Base-by-base conservation (phyloP, 441 rosid genomes). In the Populus trichocarpa region DNA sequence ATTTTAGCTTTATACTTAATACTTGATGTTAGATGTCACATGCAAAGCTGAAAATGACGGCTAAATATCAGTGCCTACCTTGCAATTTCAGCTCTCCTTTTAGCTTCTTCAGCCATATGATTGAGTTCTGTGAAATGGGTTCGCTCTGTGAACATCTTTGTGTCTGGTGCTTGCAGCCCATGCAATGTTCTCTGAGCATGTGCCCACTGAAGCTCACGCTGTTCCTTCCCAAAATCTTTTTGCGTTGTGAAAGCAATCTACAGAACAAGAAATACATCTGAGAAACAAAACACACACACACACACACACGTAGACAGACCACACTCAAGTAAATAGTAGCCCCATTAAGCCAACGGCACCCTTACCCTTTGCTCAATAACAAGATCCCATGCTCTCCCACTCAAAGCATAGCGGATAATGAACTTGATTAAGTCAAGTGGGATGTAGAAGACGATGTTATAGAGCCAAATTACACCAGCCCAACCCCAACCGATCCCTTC, bases 401-500 rank as follows among this genome's bases (percentile, higher is more conserved):
- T 96, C 77, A 94, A 85, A 35, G 93, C 95, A 81, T 96, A 96
- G n/a, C 99, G 94, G 26, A 88, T 89, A 77, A 94, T 79, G 92
- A 96, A 96, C 91, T 94, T 96, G 78, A 96, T 84, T 75, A 92
- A 69, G 79, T 96, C 99, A 23, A 96, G 97, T 16, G 99, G 98
- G 80, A 96, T 72, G 79, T 96, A 96, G 88, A 88, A 86, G 71
- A 94, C 81, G 74, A 96, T 78, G 81, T 94, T 96, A 73, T 93
- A 96, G 33, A 96, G 96, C 99, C 99, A 96, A 73, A 96, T 89
- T 70, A 96, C 98, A 23, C 98, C 97, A 8, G 99, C 98, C 98
- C 99, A 96, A 67, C 97, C 96, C 99, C 99, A 96, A 66, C 99
- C 99, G 12, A 96, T 96, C 63, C 99, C 99, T 85, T 94, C 97